Conservation (phyloP, 306 rosid species). For the Cucumis sativus region Cucumber_9930_V3 NC_026658.2:24616501-24617000, state of each 20-base stretch:
- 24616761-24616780: slow-evolving; percentile 1
- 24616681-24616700: neutral
- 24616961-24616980: no score
- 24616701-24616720: slow-evolving; percentile 9
- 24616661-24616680: neutral
- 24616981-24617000: neutral
- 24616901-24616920: neutral
- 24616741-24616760: neutral
- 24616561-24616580: neutral
- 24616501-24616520: slow-evolving; percentile 5
- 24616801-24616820: neutral
- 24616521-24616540: neutral
- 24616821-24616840: neutral
- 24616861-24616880: slow-evolving; percentile 6
- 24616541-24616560: slow-evolving; percentile 8
- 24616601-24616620: neutral
- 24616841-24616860: neutral
- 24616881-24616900: neutral
- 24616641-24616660: neutral
- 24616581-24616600: neutral
- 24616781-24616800: slow-evolving; percentile 1
- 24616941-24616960: neutral
- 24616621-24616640: neutral
- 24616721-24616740: neutral
- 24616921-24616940: neutral